Evolutionary conservation across 257 asterid species (phyloP), one percentile per base, ranked within the genome.

Genomic region (Cinchona pubescens): DNA sequence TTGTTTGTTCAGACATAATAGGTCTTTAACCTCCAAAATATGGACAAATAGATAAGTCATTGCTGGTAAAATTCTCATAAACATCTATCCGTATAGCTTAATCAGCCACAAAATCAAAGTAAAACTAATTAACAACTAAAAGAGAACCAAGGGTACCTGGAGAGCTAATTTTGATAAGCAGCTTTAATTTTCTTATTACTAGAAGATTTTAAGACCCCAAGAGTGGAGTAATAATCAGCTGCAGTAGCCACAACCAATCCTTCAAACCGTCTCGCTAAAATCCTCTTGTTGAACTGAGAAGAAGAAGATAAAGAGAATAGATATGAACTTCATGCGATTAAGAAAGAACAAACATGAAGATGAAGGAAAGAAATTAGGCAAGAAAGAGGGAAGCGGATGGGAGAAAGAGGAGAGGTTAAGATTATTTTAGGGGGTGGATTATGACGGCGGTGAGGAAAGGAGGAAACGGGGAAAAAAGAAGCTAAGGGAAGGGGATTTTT

Each of bases 141-240:
- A 51, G 29, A 10, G 43, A 37, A 18, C 23, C 2, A 42, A 69
- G 23, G n/a, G 79, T 85, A 95, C 99, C 99, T 95, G 96, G 51
- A 98, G 91, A 73, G 99, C 99, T 81, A 95, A 79, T 82, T 76
- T 92, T 98, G 88, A 79, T 92, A 95, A 75, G 99, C 99, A 69
- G 98, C 88, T 79, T 95, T 95, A 61, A 95, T 95, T 25, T 92
- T 98, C 86, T 95, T 92, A 72, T 55, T 55, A 48, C 74, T 83
- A 74, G 99, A 96, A 46, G 98, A 95, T 79, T 95, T 95, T 2
- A 96, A 85, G 42, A 92, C 94, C 30, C 99, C 98, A n/a, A 95
- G 94, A 49, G 98, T 91, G 35, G 97, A 87, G 83, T 95, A 95
- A 77, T 87, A 95, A 90, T 95, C 98, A 56, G 94, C 94, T 19